A percentile compares a stretch with the other conserved stretches of the same genome.
Evolutionary conservation across 225 moss, liverwort and hornwort genomes (phyloP).

Genomic region (Physcomitrellopsis africana): DNA sequence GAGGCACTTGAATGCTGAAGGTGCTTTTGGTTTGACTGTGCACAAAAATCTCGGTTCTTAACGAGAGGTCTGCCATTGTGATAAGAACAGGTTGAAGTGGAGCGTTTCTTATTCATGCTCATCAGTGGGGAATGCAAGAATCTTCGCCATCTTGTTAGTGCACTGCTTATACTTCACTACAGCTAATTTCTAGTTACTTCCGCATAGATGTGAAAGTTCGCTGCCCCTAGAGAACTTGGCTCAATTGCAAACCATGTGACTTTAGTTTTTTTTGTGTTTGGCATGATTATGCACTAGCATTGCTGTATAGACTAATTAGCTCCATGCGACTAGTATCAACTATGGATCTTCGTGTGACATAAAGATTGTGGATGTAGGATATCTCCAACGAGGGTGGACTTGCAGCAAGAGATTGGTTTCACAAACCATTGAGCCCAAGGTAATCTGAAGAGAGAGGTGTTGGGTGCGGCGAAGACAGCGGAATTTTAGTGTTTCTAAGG

Average conservation of each 20-base stretch:
- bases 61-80: slow-evolving; percentile 29
- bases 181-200: background rate
- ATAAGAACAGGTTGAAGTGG: slow-evolving; percentile 55
- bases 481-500: slow-evolving; percentile 2
- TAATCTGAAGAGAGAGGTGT: slow-evolving; percentile 15
- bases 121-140: slow-evolving; percentile 63
- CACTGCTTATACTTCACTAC: slow-evolving; percentile 23
- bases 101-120: slow-evolving; percentile 58
- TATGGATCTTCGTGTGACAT: slow-evolving; percentile 16
- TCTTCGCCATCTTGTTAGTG: slow-evolving; percentile 60
- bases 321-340: slow-evolving; percentile 9
- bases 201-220: slow-evolving; percentile 21
- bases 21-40: background rate
- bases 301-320: background rate
- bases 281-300: slow-evolving; percentile 15
- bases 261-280: background rate
- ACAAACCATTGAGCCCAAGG: slow-evolving; percentile 56
- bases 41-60: background rate
- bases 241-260: background rate
- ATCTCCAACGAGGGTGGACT: slow-evolving; percentile 66
- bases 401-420: slow-evolving; percentile 64
- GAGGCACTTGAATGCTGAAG: slow-evolving; percentile 16
- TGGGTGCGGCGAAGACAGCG: background rate
- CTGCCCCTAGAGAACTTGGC: background rate
- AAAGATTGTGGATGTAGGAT: slow-evolving; percentile 38